Base-by-base conservation (phyloP, 768 basidiomycete genomes). In the Lactarius akahatsu region DNA sequence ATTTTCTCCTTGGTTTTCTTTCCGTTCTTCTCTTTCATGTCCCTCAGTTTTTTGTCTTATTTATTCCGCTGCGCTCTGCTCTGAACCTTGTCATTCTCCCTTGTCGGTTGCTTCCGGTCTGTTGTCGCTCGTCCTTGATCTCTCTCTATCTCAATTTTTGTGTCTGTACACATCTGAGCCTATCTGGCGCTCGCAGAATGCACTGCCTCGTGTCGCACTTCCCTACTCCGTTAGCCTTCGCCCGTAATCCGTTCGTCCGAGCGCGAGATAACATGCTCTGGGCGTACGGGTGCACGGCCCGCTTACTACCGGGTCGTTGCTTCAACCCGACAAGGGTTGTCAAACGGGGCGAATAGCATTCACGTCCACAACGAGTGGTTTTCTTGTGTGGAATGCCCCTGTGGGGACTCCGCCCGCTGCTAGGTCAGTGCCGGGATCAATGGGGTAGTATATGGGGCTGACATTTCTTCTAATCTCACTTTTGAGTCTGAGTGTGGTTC, bases 361-460 rank as follows among this genome's bases (percentile, higher is more conserved):
- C 7, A 54, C 30, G 16, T 69, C 76, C 74, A 58, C 72, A 73
- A 71, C 74, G 78, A 81, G 82, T 75, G 74, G 74, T 76, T 62
- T 62, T 59, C 65, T 62, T 59, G 41, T 59, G 41, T 67, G 65
- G 65, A 66, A 72, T 73, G 87, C 87, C 82, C 83, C 85, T 86
- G 84, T 87, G 86, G 87, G 89, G 89, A 91, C 90, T 89, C 85
- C 82, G 82, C 82, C 87, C 83, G 80, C 77, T 84, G 89, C 87
- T 77, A 90, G 90, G 87, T 71, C 72, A 74, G 85, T 91, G 89
- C 87, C 79, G 85, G 87, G 81, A 77, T 72, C 73, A 18, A 63
- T 78, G 82, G 88, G 78, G 89, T 91, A 91, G 90, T 91, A 91
- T 91, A 79, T 86, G 89, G 80, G 86, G 90, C 88, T 75, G 67